Evolutionary conservation across 495 filamentous ascomycete species (phyloP).

Genomic region (Aspergillus carlsbadensis): DNA sequence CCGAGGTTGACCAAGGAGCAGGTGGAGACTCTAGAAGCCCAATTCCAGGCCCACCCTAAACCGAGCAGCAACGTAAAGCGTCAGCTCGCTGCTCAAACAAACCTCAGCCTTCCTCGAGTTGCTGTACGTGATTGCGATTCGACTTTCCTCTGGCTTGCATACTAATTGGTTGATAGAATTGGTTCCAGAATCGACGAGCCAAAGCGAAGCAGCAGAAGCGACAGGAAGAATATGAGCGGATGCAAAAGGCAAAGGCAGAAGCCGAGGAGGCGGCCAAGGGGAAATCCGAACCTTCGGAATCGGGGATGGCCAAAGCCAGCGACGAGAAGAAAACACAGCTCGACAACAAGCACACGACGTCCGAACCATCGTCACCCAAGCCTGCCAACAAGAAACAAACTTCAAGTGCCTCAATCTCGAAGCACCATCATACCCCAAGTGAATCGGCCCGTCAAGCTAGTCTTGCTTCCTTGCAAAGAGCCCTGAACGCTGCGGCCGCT

Average conservation of each 20-base stretch:
- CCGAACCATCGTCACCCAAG: conserved; percentile 27
- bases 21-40: conserved; percentile 70
- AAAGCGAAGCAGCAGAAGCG: conserved; percentile 78
- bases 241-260: conserved; percentile 55
- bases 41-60: conserved; percentile 75
- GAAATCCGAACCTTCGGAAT: conserved; percentile 33
- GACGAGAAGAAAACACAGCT: conserved; percentile 25
- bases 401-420: conserved; percentile 23
- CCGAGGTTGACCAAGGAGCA: conserved; percentile 80
- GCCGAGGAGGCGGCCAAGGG: conserved; percentile 41
- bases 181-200: conserved; percentile 87
- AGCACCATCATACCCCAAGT: conserved; percentile 43
- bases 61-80: conserved; percentile 75
- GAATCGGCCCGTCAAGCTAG: conserved; percentile 45
- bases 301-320: conserved; percentile 28
- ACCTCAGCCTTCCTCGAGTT: conserved; percentile 71
- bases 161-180: conserved; percentile 60
- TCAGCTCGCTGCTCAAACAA: conserved; percentile 68
- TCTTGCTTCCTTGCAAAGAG: conserved; percentile 45
- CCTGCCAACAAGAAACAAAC: conserved; percentile 26
- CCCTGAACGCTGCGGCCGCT: conserved; percentile 44
- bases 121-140: conserved; percentile 55
- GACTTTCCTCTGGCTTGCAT: background rate
- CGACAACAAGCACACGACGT: conserved; percentile 30
- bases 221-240: conserved; percentile 61